Evolutionary conservation across 164 flowering plant species (phyloP).

Genomic region (Magnolia changhungtana): DNA sequence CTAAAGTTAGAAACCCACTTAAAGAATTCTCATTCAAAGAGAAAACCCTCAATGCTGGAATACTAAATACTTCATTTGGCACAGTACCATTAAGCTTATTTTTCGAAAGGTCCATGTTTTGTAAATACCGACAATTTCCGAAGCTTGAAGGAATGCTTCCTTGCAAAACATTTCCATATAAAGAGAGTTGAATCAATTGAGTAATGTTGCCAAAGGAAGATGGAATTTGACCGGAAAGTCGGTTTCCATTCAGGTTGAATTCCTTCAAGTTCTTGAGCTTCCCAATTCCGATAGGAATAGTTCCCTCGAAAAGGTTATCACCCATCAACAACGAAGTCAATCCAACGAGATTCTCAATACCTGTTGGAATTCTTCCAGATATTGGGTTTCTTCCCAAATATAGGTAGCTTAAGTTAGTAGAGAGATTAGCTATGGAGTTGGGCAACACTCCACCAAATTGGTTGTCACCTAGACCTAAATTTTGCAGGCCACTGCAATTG

Average conservation of each 20-base stretch:
- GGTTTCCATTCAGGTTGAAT: conserved; percentile 8
- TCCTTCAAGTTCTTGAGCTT: conserved; percentile 18
- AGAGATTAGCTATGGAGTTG: conserved; percentile 43
- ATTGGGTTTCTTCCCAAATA: conserved; percentile 34
- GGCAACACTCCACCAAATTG: conserved; percentile 41
- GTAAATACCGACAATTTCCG: conserved; percentile 20
- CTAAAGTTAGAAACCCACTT: conserved; percentile 24
- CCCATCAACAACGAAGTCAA: conserved; percentile 27
- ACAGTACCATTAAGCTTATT: conserved; percentile 31
- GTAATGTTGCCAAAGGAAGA: conserved; percentile 27
- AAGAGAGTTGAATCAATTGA: conserved; percentile 3
- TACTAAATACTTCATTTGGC: conserved; percentile 29
- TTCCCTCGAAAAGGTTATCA: conserved; percentile 18
- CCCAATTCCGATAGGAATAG: conserved; percentile 22
- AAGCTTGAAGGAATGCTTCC: conserved; percentile 34
- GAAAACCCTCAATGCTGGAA: conserved; percentile 14
- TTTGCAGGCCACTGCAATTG: conserved; percentile 29
- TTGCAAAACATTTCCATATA: conserved; percentile 18
- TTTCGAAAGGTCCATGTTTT: conserved; percentile 9
- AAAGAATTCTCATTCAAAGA: conserved; percentile 20
- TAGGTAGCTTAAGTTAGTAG: conserved; percentile 22
- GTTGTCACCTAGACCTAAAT: conserved; percentile 40
- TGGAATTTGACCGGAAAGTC: conserved; percentile 29
- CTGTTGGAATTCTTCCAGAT: conserved; percentile 37
- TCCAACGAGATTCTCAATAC: conserved; percentile 24